These are phyloP conservation scores for Diaporthe sp. DNA, from an alignment of 2,329 filamentous ascomycete species.

Conservation along the genomic window DNA sequence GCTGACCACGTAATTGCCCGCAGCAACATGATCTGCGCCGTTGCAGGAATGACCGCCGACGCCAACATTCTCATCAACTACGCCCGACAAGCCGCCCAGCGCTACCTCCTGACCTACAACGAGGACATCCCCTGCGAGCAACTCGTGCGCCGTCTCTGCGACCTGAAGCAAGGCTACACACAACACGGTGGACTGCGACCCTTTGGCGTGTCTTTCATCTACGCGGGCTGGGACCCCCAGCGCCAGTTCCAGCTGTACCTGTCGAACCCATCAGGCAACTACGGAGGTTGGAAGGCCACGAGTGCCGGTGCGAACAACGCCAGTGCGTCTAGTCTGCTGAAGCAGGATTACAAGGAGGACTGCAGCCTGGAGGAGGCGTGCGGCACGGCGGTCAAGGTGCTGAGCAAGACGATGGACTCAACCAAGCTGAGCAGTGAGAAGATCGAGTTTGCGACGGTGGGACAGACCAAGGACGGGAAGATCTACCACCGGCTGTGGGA, in stretches of 20 bases:
- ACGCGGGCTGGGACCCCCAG: constrained; percentile 96
- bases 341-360: constrained; percentile 99
- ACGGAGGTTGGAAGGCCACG: constrained; percentile 99
- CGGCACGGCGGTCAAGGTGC: constrained; percentile 95
- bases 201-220: constrained; percentile 99
- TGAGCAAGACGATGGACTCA: constrained; percentile 99
- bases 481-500: constrained; percentile 99
- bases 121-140: constrained; percentile 99
- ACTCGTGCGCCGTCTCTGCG: constrained; percentile 94
- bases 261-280: constrained; percentile 98
- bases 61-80: constrained; percentile 99
- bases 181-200: constrained; percentile 98
- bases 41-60: constrained; percentile 98
- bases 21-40: constrained; percentile 99
- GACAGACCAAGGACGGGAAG: constrained; percentile 93
- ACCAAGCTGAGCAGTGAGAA: constrained; percentile 99
- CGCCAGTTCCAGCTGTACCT: constrained; percentile 99
- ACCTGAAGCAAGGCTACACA: constrained; percentile 99
- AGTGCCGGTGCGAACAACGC: constrained; percentile 98
- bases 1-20: not conserved
- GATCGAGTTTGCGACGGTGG: constrained; percentile 99
- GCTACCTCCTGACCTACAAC: constrained; percentile 98
- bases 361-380: constrained; percentile 97
- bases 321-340: constrained; percentile 94
- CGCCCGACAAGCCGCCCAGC: constrained; percentile 95